phyloP scores from a whole-genome alignment of 805 yeast genomes.

The Starmerella sp. region DNA sequence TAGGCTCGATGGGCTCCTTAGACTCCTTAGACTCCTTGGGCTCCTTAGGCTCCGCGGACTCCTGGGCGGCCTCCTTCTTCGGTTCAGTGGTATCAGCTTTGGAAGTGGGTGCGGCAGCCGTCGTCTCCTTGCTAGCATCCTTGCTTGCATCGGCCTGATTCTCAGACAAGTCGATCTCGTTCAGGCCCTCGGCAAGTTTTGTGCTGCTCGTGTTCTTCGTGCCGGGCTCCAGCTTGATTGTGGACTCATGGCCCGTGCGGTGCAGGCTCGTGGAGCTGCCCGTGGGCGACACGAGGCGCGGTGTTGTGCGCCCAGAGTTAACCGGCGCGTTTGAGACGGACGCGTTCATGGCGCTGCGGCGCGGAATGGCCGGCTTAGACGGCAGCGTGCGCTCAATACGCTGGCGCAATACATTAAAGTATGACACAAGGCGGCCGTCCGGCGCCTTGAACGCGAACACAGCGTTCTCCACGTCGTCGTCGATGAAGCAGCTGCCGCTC shows the following conservation, averaged over 20 bases:
- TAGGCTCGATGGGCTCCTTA: not conserved
- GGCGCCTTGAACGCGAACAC: constrained; percentile 36
- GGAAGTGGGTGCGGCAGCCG: not conserved
- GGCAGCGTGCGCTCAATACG: constrained; percentile 30
- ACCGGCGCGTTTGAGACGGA: constrained; percentile 18
- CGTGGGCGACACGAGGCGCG: constrained; percentile 19
- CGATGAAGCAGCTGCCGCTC: constrained; percentile 64
- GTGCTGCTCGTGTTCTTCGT: not conserved
- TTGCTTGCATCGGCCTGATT: not conserved
- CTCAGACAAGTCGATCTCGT: constrained; percentile 14
- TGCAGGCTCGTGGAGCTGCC: constrained; percentile 11
- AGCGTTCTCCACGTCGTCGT: constrained; percentile 54
- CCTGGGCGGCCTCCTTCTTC: not conserved
- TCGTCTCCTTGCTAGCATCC: not conserved
- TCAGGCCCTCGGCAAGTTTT: constrained; percentile 4
- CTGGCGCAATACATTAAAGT: constrained; percentile 46
- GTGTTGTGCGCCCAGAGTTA: constrained; percentile 18
- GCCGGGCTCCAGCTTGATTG: not conserved
- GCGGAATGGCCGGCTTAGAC: constrained; percentile 6
- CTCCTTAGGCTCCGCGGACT: not conserved
- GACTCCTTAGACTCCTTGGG: not conserved
- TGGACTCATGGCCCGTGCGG: not conserved
- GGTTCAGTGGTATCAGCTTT: not conserved
- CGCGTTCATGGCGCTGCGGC: constrained; percentile 10
- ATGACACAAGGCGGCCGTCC: constrained; percentile 62